Base-by-base conservation (phyloP, 108 stramenopile species). In the Cyclotella atomus region DNA sequence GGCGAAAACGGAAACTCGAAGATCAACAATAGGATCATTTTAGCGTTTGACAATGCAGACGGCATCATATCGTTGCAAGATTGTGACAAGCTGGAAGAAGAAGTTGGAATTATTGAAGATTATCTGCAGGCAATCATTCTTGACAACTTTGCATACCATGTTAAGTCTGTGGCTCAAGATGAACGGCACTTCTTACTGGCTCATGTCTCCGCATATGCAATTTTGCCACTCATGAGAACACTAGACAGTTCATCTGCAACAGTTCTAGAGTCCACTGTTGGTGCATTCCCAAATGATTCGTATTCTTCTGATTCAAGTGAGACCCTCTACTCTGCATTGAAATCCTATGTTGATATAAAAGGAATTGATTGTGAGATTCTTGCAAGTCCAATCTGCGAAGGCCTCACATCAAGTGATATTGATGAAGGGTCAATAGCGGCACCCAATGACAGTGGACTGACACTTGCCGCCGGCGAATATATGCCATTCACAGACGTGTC, bases 1-100 rank as follows among this genome's bases (percentile, higher is more conserved):
- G 85, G 82, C 25, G 64, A 68, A 20, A 55, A 68, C 65, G 89
- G 79, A 15, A 52, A 72, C 17, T 63, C 75, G 2, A 30, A 34
- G n/a, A 66, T 82, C 52, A 82, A 77, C 41, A 73, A 45, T 1
- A 52, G 25, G 7, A 27, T 82, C 21, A 50, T 82, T 15, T 28
- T 44, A 1, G 52, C 32, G 29, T 82, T 82, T 49, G 59, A 3
- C n/a, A 66, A 54, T 54, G 76, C 64, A 28, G 68, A 33, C 29
- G 33, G 47, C 6, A 30, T 47, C 50, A 34, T 71, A 16, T 23
- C 19, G 2, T 41, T 44, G 19, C 45, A 24, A 20, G 20, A 76
- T 34, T 82, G 81, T 50, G 76, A 72, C 23, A 36, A 27, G 15
- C 33, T 63, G 20, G 25, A 61, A 46, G 33, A 35, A 29, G 33